phyloP scores from a whole-genome alignment of 2,329 filamentous ascomycete species.

The Xylaria sp. region DNA sequence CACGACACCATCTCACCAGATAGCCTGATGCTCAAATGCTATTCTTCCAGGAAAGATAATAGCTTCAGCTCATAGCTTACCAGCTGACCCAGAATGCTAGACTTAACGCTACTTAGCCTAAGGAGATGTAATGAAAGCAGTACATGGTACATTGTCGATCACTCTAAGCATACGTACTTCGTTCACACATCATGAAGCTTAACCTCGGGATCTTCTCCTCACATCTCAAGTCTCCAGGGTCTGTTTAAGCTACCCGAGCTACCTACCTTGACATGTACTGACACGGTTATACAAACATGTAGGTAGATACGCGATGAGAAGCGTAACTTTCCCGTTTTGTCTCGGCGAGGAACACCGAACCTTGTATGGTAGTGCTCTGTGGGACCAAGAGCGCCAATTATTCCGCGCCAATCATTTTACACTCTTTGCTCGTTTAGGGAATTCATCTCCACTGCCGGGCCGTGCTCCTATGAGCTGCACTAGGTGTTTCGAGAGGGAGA shows the following conservation, averaged over 20 bases:
- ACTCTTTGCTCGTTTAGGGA: constrained; percentile 26
- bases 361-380: constrained; percentile 33
- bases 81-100: background rate
- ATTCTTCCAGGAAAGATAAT: background rate
- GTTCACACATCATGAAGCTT: constrained; percentile 12
- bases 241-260: no score
- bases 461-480: constrained; percentile 33
- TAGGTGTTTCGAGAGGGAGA: constrained; percentile 22
- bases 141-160: background rate
- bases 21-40: no score
- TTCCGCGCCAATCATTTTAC: constrained; percentile 39
- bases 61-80: no score
- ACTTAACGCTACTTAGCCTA: background rate
- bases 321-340: constrained; percentile 36
- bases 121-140: background rate
- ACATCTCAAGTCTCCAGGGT: no score
- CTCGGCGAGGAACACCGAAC: constrained; percentile 37
- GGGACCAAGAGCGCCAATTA: constrained; percentile 28
- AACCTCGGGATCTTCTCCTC: background rate
- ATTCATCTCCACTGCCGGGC: constrained; percentile 34
- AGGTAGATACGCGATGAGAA: background rate
- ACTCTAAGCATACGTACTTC: constrained; percentile 6
- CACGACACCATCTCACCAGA: no score
- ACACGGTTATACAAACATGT: background rate
- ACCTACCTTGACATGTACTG: background rate